Evolutionary conservation across 768 basidiomycete genomes (phyloP), one percentile per base, ranked within the genome.

Genomic region (Mycena vulgaris): DNA sequence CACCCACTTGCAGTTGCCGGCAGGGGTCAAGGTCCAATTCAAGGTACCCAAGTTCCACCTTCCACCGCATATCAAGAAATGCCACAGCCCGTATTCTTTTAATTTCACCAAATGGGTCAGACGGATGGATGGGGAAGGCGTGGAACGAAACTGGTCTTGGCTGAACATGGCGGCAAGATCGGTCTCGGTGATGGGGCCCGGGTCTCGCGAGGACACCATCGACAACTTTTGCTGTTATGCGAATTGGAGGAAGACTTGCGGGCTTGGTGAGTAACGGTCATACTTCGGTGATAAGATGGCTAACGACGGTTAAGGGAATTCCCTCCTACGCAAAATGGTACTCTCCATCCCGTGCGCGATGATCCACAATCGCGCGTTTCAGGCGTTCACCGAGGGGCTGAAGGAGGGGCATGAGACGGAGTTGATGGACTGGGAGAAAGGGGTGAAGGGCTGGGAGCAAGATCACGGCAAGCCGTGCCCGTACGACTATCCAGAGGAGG

Each of bases 21-120:
- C 9, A 0, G 14, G 42, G n/a, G 0, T 55, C 1, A n/a, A 48
- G 9, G 25, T 53, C 1, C 40, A 35, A 5, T 61, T 66, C 40
- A 68, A 70, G 7, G 63, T 84, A 0, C 83, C 82, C 0, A 84
- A 84, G 61, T 82, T 79, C 21, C 83, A 84, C 28, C 66, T 80
- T 2, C 73, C 75, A 0, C 77, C 72, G 0, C 83, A 84, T 40
- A 56, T 73, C 2, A 45, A 69, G 0, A 56, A 68, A 16, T 80
- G 79, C 57, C 69, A 71, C 21, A 64, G 55, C 19, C 69, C 68
- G 10, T 74, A 47, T 33, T 83, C 81, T 0, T 75, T 84, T 48
- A 82, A 83, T 40, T 78, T 70, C 39, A 69, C 65, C 1, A 62
- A 62, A 17, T 66, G 78, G 1, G 73, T 76, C 23, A 80, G 79